phyloP scores from a whole-genome alignment of 2,329 filamentous ascomycete species.

The Fusarium bactridioides region DNA sequence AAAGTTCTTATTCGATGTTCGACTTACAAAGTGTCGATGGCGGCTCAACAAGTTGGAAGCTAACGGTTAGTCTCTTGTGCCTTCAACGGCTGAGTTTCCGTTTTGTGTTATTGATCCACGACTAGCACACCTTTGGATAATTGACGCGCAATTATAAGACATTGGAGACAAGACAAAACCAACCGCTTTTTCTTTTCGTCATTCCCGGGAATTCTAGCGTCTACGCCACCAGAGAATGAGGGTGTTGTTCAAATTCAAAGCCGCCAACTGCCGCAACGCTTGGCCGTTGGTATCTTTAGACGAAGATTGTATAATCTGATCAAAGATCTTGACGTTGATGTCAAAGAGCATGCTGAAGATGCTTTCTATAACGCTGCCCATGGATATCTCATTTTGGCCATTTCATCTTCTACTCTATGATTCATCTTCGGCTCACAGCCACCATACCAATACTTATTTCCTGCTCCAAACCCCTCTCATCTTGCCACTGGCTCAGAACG shows the following conservation, averaged over 20 bases:
- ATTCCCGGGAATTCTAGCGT: constrained; percentile 25
- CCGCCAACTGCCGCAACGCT: background rate
- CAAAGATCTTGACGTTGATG: background rate
- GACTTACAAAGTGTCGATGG: background rate
- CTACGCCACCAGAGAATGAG: constrained; percentile 20
- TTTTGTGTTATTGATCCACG: constrained; percentile 4
- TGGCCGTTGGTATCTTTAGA: background rate
- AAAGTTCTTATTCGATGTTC: constrained; percentile 5
- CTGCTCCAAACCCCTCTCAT: background rate
- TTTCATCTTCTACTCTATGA: background rate
- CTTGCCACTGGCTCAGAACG: constrained; percentile 21
- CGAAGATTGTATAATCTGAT: background rate
- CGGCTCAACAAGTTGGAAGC: background rate
- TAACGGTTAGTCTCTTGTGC: constrained; percentile 11
- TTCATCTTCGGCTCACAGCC: background rate
- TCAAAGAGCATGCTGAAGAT: background rate
- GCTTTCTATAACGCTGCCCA: background rate
- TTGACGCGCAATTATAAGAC: constrained; percentile 18
- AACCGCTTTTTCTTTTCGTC: constrained; percentile 13
- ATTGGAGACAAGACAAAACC: constrained; percentile 24
- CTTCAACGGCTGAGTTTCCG: constrained; percentile 23
- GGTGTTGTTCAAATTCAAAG: background rate
- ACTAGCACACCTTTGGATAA: constrained; percentile 11
- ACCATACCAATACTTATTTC: background rate
- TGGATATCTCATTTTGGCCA: background rate